Percentiles rank a stretch among this genome's conserved stretches.
These are phyloP conservation scores for Colletotrichum chlorophyti DNA, from an alignment of 2,329 filamentous ascomycete genomes.

Conservation along the genomic window DNA sequence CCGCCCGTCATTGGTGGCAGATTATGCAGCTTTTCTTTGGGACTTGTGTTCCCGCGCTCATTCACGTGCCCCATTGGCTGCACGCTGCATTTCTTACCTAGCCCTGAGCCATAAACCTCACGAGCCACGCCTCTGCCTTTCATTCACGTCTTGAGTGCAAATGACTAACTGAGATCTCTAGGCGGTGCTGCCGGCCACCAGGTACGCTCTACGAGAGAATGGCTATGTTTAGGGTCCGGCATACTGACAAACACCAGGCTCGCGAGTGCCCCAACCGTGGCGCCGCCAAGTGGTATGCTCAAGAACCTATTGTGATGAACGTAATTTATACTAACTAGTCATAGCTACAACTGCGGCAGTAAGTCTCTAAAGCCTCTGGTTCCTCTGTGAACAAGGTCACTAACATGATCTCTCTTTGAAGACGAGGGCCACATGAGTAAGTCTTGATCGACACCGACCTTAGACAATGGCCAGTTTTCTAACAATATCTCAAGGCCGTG, in stretches of 20 bases:
- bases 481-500: conserved; percentile 69
- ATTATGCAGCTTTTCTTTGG: conserved; percentile 5
- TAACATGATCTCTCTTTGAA: conserved; percentile 36
- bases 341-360: conserved; percentile 85
- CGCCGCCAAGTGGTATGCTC: conserved; percentile 77
- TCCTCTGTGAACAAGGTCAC: conserved; percentile 20
- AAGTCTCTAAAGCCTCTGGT: conserved; percentile 48
- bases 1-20: conserved; percentile 13
- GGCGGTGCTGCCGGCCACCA: conserved; percentile 36
- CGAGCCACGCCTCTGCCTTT: too few species aligned
- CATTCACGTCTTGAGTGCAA: conserved; percentile 12
- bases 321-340: conserved; percentile 31
- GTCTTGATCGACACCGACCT: conserved; percentile 39
- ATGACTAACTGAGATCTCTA: conserved; percentile 27
- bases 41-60: neutral
- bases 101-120: too few species aligned
- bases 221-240: neutral
- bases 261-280: conserved; percentile 87
- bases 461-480: conserved; percentile 28
- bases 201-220: conserved; percentile 24
- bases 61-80: neutral
- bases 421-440: conserved; percentile 80
- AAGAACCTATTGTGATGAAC: neutral
- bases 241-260: conserved; percentile 60
- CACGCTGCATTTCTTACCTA: neutral